Conservation (phyloP, 2,329 filamentous ascomycete species). For the Fusarium humuli region DNA sequence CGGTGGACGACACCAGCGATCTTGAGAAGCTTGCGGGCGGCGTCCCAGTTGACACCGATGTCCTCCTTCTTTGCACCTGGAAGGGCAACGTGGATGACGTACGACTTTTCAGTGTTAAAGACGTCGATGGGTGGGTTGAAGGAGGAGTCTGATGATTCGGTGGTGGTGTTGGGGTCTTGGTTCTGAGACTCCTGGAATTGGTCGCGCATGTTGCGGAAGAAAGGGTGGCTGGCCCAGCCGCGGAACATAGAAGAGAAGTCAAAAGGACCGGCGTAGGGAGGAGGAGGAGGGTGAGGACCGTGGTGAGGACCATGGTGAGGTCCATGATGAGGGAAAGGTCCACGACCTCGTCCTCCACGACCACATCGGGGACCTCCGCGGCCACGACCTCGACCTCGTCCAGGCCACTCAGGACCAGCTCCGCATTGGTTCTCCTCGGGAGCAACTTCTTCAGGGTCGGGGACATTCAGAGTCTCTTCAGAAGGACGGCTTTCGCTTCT, state of each 20-base stretch:
- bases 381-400: constrained; percentile 40
- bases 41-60: constrained; percentile 80
- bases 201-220: constrained; percentile 56
- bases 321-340: constrained; percentile 34
- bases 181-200: constrained; percentile 45
- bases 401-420: constrained; percentile 35
- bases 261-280: constrained; percentile 44
- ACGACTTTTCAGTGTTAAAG: constrained; percentile 75
- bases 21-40: constrained; percentile 72
- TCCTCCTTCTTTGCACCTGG: constrained; percentile 85
- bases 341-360: constrained; percentile 40
- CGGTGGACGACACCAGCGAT: constrained; percentile 80
- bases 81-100: constrained; percentile 79
- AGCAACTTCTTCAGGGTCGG: constrained; percentile 50
- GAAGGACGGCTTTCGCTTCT: constrained; percentile 52
- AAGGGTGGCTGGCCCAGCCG: constrained; percentile 56
- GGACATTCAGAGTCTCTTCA: constrained; percentile 50
- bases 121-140: constrained; percentile 78
- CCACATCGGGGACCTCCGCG: constrained; percentile 39
- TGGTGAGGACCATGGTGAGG: constrained; percentile 36
- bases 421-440: constrained; percentile 49
- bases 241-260: constrained; percentile 56
- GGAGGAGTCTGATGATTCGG: constrained; percentile 65
- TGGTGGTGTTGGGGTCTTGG: constrained; percentile 24
- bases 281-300: constrained; percentile 35